Percentiles rank a stretch among this genome's conserved stretches.
Evolutionary conservation across 192 early-diverging fungal species (phyloP).

Genomic region (Linnemannia schmuckeri): DNA sequence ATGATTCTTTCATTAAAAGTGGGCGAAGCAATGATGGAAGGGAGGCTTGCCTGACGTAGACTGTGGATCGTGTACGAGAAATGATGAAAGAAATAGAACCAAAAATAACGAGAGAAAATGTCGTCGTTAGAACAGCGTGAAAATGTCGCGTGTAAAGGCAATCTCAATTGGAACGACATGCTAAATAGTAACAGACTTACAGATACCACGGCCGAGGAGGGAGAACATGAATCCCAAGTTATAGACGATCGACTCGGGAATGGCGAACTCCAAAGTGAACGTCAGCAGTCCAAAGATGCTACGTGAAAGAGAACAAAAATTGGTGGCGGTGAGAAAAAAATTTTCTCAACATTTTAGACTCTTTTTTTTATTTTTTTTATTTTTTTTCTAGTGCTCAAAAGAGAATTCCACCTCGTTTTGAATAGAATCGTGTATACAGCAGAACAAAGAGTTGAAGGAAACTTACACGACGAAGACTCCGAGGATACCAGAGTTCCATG

Average conservation of each 20-base stretch:
- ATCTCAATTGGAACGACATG: background rate
- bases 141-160: background rate
- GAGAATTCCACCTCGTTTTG: background rate
- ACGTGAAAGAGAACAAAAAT: background rate
- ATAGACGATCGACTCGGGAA: slow-evolving; percentile 43
- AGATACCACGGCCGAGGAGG: slow-evolving; percentile 45
- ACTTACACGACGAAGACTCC: slow-evolving; percentile 34
- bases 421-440: background rate
- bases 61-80: background rate
- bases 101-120: background rate
- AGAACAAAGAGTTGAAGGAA: too few species aligned
- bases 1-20: background rate
- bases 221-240: slow-evolving; percentile 55
- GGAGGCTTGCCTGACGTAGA: slow-evolving; percentile 32
- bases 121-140: too few species aligned
- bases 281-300: slow-evolving; percentile 42
- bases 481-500: slow-evolving; percentile 50
- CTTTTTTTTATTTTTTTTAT: background rate
- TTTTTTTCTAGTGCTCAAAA: background rate
- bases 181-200: slow-evolving; percentile 12
- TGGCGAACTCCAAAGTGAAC: slow-evolving; percentile 44
- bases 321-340: background rate
- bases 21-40: background rate
- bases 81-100: background rate
- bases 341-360: too few species aligned